Evolutionary conservation across 148 eudicot species (phyloP).

Genomic region (Tetragonia tetragonoides): DNA sequence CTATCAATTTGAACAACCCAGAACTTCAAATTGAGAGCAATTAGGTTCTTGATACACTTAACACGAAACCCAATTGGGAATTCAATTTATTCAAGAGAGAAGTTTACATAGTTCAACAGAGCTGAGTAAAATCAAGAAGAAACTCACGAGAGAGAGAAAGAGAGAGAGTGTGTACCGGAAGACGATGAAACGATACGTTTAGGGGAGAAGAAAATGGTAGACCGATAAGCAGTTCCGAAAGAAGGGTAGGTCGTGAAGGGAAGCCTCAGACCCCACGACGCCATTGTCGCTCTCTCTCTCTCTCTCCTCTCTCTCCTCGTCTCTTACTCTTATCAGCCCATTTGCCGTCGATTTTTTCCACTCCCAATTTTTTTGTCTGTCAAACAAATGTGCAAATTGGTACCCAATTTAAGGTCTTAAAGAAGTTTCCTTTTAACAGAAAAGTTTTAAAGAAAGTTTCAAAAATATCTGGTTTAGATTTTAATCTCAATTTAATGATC

Average conservation of each 20-base stretch:
- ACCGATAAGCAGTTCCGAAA: constrained; percentile 15
- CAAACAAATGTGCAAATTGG: too few relatives aligned
- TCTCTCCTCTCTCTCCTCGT: not conserved
- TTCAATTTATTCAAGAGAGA: not conserved
- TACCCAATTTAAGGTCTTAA: too few relatives aligned
- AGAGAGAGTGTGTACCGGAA: constrained; percentile 40
- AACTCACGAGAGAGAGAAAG: not conserved
- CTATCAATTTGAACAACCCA: constrained; percentile 8
- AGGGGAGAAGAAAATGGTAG: constrained; percentile 33
- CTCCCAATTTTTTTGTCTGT: too few relatives aligned
- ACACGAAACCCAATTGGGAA: not conserved
- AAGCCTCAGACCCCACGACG: constrained; percentile 37
- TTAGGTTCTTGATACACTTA: not conserved
- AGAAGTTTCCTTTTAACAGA: too few relatives aligned
- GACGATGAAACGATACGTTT: constrained; percentile 11
- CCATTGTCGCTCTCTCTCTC: constrained; percentile 33
- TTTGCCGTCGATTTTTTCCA: too few relatives aligned
- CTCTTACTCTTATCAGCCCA: too few relatives aligned
- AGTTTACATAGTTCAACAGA: not conserved
- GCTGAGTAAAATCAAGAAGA: not conserved
- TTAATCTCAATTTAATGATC: too few relatives aligned
- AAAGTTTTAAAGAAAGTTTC: too few relatives aligned
- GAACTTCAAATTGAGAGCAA: not conserved
- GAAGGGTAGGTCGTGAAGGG: constrained; percentile 32
- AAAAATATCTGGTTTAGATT: too few relatives aligned